Evolutionary conservation across 768 basidiomycete species (phyloP).

Genomic region (Collybia nuda): DNA sequence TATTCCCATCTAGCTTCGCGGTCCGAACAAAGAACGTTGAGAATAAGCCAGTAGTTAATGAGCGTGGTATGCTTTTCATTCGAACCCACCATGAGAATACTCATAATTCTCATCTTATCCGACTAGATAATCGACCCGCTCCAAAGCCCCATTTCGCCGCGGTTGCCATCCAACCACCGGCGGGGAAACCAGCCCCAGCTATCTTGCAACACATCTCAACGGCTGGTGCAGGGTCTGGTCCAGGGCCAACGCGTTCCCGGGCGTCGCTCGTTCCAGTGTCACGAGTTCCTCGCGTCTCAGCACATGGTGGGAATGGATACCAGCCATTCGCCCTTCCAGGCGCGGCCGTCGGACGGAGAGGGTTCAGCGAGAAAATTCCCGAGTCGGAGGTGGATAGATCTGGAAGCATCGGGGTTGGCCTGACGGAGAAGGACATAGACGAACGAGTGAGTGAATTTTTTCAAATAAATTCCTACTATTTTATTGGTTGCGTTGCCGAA

Average conservation of each 20-base stretch:
- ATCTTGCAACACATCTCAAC: conserved; percentile 42
- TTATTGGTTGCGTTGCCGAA: not conserved
- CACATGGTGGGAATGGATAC: conserved; percentile 30
- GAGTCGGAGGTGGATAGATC: conserved; percentile 28
- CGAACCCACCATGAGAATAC: not conserved
- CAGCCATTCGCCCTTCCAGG: conserved; percentile 37
- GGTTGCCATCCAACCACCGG: conserved; percentile 40
- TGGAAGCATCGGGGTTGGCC: conserved; percentile 33
- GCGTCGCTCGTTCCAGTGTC: conserved; percentile 37
- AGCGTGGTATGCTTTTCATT: conserved; percentile 52
- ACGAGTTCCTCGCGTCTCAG: conserved; percentile 34
- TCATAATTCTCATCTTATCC: not conserved
- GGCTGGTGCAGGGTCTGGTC: conserved; percentile 24
- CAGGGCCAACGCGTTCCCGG: conserved; percentile 23
- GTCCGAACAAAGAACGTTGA: conserved; percentile 84
- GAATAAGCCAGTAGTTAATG: conserved; percentile 78
- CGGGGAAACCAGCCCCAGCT: conserved; percentile 44
- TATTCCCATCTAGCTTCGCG: conserved; percentile 54
- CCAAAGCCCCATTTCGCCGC: conserved; percentile 70
- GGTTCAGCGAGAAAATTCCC: conserved; percentile 23
- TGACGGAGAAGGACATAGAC: conserved; percentile 74
- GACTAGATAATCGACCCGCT: conserved; percentile 54
- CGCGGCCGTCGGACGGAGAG: conserved; percentile 13
- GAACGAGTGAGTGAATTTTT: conserved; percentile 50
- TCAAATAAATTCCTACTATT: not conserved